Evolutionary conservation across 768 basidiomycete species (phyloP), one percentile per base, ranked within the genome.

Genomic region (Dendrothele bispora): DNA sequence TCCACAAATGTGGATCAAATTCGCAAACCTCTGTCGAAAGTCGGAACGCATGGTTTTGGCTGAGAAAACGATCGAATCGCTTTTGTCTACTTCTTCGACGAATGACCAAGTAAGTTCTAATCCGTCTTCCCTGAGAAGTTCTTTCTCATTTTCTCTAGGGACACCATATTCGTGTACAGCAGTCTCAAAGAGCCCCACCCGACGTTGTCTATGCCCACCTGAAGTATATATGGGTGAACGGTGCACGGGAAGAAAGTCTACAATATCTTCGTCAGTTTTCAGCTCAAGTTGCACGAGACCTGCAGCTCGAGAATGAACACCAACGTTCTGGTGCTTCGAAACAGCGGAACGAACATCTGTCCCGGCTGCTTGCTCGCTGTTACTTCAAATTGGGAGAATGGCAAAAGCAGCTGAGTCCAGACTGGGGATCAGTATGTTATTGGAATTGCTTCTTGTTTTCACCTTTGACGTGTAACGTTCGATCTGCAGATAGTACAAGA

Each of bases 1-100:
- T 61, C 91, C 90, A 36, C 81, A 89, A 38, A 98, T 97, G 84
- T 98, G 95, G 94, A 97, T 99, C 68, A 94, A 97, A 68, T 98
- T 99, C 60, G 92, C 95, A 2, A 98, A 99, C 59, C 73, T 98
- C 1, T 98, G 97, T 62, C 90, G 97, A 43, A 95, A 95, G 68
- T 89, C 83, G 15, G 93, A 95, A 41, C 84, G 97, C 5, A 91
- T 98, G 81, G 79, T 80, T n/a, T 71, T 99, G 41, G 95, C 95
- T 0, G 94, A 98, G 57, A 98, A 98, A 70, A 97, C 95, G 1
- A 88, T 99, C 59, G 91, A 94, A 54, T 95, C 93, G 1, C 68
- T 99, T 1, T 71, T 97, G 25, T 84, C 87, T 8, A 86, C 87
- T 4, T 27, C 32, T 26, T n/a, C n/a, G n/a, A 32, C 42, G 12